Percentiles rank a stretch among this genome's conserved stretches.
These are phyloP conservation scores for Isochrysis galbana DNA, from an alignment of 78 protist genomes.

Conservation along the genomic window DNA sequence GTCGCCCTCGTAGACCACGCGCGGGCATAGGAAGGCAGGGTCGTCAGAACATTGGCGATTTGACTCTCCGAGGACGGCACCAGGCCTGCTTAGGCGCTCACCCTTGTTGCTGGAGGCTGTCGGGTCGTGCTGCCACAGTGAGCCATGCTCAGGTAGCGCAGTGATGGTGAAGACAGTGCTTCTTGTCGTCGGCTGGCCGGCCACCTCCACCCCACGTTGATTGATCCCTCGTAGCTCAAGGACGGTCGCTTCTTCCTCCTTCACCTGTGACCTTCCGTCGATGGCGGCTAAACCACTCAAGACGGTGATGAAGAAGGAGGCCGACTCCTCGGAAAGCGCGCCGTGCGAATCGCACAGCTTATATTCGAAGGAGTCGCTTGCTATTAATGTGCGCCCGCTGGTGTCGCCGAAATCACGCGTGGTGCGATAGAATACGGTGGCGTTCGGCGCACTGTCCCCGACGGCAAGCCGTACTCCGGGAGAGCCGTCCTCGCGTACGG, in stretches of 20 bases:
- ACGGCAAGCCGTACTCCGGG: neutral
- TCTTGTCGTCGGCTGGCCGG: neutral
- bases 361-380: neutral
- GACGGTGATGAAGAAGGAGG: neutral
- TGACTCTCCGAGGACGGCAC: neutral
- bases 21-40: neutral
- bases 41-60: neutral
- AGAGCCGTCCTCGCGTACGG: neutral
- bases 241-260: neutral
- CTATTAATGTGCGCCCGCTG: neutral
- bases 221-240: neutral
- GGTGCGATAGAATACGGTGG: neutral
- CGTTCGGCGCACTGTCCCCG: neutral
- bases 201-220: neutral
- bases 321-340: neutral
- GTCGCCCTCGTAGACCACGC: neutral
- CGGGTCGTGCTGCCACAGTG: neutral
- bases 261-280: neutral
- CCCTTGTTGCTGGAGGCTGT: neutral
- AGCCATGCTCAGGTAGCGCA: neutral
- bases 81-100: neutral
- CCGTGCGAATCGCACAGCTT: neutral
- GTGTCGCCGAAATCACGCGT: neutral
- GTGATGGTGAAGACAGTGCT: neutral
- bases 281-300: neutral